Base-by-base conservation (phyloP, 2,329 filamentous ascomycete species). In the Pezicula neosporulosa region DNA sequence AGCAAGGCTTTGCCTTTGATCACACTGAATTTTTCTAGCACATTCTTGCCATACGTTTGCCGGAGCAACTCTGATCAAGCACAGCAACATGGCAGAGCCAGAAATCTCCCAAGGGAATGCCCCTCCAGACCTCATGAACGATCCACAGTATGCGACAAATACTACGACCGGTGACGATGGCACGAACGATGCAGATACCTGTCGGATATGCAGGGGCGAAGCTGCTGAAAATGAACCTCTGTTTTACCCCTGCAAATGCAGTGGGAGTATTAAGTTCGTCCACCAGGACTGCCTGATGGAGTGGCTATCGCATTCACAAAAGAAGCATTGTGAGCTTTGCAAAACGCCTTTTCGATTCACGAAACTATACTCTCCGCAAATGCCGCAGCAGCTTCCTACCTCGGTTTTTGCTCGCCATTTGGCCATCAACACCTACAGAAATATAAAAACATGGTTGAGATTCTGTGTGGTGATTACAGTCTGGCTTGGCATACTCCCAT, bases 271-370 rank as follows among this genome's bases (percentile, higher is more conserved):
- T 74, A 97, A 96, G 74, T 96, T 88, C 65, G 94, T 99, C 55
- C 94, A 99, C 69, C 94, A 99, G 71, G 89, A 95, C 68, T 99
- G 94, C 69, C 75, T 99, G 71, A 96, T 99, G 87, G 92, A 97
- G 72, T 99, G 94, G 94, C 78, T 99, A 19, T 93, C 91, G 46
- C 95, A 99, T 70, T 97, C 94, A 2, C 92, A 99, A 69, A 99
- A 99, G 81, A 97, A 97, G 71, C 89, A 99, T 76, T 99, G 95
- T 77, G 94, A 99, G 75, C 85, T 99, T 35, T 99, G 94, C 83
- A 99, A 99, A 75, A 99, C 94, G 2, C 86, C 92, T 0, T 99
- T 97, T 67, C 89, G 91, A 54, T 99, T 99, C 75, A 99, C 94
- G 48, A 99, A 99, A 72, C 82, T 99, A 37, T 99, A 99, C 74